Conservation (phyloP, 2,329 filamentous ascomycete species). For the Davidsoniella australis region DNA sequence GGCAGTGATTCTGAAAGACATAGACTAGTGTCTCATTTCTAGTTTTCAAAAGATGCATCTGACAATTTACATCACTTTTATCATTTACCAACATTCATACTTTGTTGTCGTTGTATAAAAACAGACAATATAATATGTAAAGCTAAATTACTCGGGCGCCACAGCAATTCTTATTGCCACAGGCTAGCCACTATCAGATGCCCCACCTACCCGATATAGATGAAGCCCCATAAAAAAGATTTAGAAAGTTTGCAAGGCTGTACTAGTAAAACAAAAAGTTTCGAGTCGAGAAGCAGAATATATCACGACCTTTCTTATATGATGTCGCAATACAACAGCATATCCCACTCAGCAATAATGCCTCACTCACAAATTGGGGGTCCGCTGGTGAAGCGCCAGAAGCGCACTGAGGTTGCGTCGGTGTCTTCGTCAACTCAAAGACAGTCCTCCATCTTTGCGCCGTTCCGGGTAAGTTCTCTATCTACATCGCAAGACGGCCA, state of each 20-base stretch:
- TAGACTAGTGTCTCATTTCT: neutral
- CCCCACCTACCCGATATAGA: conserved; percentile 11
- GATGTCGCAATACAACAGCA: too few relatives aligned
- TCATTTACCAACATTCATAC: neutral
- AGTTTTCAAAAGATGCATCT: neutral
- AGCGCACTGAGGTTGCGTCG: conserved; percentile 29
- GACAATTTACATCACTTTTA: neutral
- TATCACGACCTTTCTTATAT: neutral
- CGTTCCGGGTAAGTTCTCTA: conserved; percentile 57
- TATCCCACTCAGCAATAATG: conserved; percentile 23
- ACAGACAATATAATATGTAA: too few relatives aligned
- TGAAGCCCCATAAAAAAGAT: conserved; percentile 11
- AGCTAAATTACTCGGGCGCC: conserved; percentile 20
- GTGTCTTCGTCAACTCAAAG: conserved; percentile 23
- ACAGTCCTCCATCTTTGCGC: conserved; percentile 74
- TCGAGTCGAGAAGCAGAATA: neutral
- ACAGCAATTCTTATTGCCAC: conserved; percentile 1
- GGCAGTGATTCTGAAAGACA: neutral
- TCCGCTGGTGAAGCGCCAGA: conserved; percentile 63
- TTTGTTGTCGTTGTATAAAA: neutral
- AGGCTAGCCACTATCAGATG: neutral
- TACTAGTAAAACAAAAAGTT: conserved; percentile 1
- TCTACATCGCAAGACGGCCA: neutral
- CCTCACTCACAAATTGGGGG: conserved; percentile 40
- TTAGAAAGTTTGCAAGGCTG: conserved; percentile 6